Conservation (phyloP, 2,329 filamentous ascomycete genomes). For the Cladophialophora immunda region DNA sequence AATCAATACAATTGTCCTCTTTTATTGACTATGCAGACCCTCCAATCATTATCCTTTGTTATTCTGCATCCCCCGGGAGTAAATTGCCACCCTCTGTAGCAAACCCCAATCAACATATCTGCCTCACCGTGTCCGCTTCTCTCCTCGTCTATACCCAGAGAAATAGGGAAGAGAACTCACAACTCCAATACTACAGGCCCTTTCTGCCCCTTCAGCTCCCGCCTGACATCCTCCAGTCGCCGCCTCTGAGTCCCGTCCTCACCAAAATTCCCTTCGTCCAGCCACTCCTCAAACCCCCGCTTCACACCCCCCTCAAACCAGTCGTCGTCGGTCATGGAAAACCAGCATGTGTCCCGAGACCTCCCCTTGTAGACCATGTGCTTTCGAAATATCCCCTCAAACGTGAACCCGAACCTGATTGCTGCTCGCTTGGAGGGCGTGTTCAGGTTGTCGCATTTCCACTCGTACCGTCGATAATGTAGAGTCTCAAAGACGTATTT, state of each 20-base stretch:
- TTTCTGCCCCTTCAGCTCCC: slow-evolving; percentile 10
- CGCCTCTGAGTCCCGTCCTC: slow-evolving; percentile 60
- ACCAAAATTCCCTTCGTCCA: slow-evolving; percentile 65
- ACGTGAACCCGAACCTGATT: slow-evolving; percentile 64
- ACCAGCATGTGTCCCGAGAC: slow-evolving; percentile 68
- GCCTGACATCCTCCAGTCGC: slow-evolving; percentile 52
- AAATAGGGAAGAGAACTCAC: too few relatives aligned
- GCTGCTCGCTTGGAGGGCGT: slow-evolving; percentile 64
- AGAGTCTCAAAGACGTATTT: slow-evolving; percentile 63
- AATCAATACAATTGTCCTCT: neutral
- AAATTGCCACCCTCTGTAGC: neutral
- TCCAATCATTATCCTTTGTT: neutral
- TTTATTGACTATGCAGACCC: neutral
- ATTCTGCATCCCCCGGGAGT: too few relatives aligned
- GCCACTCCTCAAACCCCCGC: slow-evolving; percentile 62
- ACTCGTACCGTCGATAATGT: slow-evolving; percentile 67
- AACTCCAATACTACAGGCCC: slow-evolving; percentile 24
- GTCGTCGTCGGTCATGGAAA: slow-evolving; percentile 66
- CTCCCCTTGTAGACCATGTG: slow-evolving; percentile 68
- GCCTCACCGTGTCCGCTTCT: too few relatives aligned
- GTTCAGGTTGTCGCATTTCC: slow-evolving; percentile 71
- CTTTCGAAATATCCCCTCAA: slow-evolving; percentile 68
- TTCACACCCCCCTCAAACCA: slow-evolving; percentile 58
- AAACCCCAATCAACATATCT: neutral
- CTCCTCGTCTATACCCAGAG: too few relatives aligned